Conservation (phyloP, 352 stramenopile species). For the Phytophthora agathidicida region DNA sequence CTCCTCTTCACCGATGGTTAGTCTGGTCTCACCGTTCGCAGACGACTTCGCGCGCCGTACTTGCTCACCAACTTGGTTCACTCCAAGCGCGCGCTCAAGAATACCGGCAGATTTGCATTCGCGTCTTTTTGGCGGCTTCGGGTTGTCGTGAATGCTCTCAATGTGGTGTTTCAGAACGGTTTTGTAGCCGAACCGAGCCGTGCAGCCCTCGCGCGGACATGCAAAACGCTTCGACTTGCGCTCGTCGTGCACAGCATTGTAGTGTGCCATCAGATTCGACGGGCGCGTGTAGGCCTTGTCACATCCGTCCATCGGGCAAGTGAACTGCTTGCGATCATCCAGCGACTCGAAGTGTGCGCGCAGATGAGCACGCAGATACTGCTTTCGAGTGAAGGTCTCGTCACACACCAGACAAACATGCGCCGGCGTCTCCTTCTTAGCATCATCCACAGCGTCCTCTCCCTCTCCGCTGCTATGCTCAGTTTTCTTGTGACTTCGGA, state of each 20-base stretch:
- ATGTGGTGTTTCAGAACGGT: conserved; percentile 71
- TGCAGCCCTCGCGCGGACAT: conserved; percentile 64
- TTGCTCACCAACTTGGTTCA: conserved; percentile 34
- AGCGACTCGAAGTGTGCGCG: conserved; percentile 67
- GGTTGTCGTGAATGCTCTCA: conserved; percentile 61
- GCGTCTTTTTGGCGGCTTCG: conserved; percentile 30
- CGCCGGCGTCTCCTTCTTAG: background rate
- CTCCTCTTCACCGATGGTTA: conserved; percentile 4
- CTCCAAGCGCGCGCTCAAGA: conserved; percentile 41
- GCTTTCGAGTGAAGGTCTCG: conserved; percentile 51
- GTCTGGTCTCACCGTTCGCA: background rate
- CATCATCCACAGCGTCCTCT: background rate
- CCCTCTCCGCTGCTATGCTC: conserved; percentile 25
- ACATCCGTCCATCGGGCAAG: conserved; percentile 65
- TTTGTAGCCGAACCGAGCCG: conserved; percentile 77
- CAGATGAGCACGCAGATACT: conserved; percentile 64
- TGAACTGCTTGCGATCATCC: conserved; percentile 66
- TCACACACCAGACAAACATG: conserved; percentile 63
- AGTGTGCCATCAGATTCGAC: conserved; percentile 80
- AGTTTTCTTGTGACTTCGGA: conserved; percentile 43
- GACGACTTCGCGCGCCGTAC: background rate
- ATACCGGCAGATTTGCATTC: conserved; percentile 36
- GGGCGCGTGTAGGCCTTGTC: conserved; percentile 70
- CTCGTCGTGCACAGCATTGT: conserved; percentile 70
- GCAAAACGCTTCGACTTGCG: conserved; percentile 66